A percentile compares a stretch with the other conserved stretches of the same genome.
phyloP scores from a whole-genome alignment of 768 basidiomycete species.

The Rubroboletus satanas region DNA sequence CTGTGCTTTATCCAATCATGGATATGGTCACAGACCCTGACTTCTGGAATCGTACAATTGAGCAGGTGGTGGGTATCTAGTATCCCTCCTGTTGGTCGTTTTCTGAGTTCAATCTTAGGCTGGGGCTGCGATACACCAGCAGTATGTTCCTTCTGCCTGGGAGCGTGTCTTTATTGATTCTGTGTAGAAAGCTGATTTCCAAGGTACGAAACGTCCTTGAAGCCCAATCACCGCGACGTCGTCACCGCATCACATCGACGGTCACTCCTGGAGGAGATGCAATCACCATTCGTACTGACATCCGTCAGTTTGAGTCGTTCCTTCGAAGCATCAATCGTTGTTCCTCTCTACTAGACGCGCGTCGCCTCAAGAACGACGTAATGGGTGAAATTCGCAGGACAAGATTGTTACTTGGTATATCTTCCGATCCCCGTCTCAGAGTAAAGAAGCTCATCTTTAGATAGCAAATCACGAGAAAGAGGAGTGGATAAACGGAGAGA shows the following conservation, averaged over 20 bases:
- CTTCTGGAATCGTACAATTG: conserved; percentile 93
- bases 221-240: conserved; percentile 63
- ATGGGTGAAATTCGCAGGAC: conserved; percentile 88
- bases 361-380: conserved; percentile 88
- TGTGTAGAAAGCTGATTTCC: conserved; percentile 70
- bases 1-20: conserved; percentile 81
- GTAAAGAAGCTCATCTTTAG: background rate
- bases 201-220: conserved; percentile 84
- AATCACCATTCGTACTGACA: conserved; percentile 79
- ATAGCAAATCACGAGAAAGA: conserved; percentile 82
- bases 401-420: conserved; percentile 62
- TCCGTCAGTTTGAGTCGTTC: conserved; percentile 88
- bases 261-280: conserved; percentile 50
- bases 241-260: conserved; percentile 39
- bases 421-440: background rate
- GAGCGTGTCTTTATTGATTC: background rate
- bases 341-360: conserved; percentile 82
- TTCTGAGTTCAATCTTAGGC: conserved; percentile 37
- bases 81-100: background rate
- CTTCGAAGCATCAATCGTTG: conserved; percentile 78
- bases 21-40: conserved; percentile 95
- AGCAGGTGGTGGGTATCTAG: conserved; percentile 73
- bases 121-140: conserved; percentile 68
- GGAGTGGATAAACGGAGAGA: conserved; percentile 84
- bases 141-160: conserved; percentile 36